Percentiles rank a stretch among this genome's conserved stretches.
These are phyloP conservation scores for Setaria italica DNA, from an alignment of 202 grass and related monocot genomes.

Conservation along the genomic window DNA sequence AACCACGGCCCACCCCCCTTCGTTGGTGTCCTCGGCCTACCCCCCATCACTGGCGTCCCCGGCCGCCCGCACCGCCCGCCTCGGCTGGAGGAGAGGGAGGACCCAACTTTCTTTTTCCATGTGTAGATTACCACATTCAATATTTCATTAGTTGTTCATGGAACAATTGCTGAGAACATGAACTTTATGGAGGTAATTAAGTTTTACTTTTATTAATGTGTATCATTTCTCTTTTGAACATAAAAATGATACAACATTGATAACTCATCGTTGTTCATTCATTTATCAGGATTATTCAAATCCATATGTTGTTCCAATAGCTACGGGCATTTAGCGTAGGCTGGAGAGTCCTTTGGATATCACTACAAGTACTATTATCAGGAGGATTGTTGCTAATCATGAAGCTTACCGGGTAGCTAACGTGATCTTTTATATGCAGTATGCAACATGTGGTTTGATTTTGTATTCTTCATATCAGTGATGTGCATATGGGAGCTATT, in stretches of 20 bases:
- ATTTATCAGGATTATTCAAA: constrained; percentile 71
- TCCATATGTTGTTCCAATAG: constrained; percentile 81
- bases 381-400: constrained; percentile 97
- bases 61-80: too few species aligned
- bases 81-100: too few species aligned
- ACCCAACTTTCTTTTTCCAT: constrained; percentile 4
- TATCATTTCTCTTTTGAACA: background rate
- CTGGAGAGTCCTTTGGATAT: constrained; percentile 87
- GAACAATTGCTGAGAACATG: constrained; percentile 92
- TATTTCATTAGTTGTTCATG: constrained; percentile 94
- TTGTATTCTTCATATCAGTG: constrained; percentile 36
- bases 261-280: constrained; percentile 23
- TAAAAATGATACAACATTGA: background rate
- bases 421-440: background rate
- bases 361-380: constrained; percentile 96
- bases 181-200: constrained; percentile 66
- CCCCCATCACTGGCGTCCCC: too few species aligned
- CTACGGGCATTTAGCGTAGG: constrained; percentile 75
- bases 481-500: constrained; percentile 21
- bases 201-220: constrained; percentile 14
- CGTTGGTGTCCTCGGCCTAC: too few species aligned
- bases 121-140: constrained; percentile 88
- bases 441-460: constrained; percentile 13
- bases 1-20: too few species aligned
- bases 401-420: constrained; percentile 92